These are phyloP conservation scores for Aristolochia fimbriata DNA, from an alignment of 164 flowering plant genomes.

Conservation along the genomic window DNA sequence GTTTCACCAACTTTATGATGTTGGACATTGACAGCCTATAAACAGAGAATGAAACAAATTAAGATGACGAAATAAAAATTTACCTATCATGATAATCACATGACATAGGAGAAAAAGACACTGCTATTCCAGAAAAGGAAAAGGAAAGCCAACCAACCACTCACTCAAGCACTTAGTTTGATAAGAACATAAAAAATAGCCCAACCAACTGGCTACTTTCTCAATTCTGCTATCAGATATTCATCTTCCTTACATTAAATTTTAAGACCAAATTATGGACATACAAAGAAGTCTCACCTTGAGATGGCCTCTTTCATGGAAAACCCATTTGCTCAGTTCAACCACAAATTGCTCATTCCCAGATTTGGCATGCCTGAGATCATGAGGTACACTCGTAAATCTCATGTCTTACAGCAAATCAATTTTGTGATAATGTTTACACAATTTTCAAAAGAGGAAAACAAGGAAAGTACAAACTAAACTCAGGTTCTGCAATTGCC, in stretches of 20 bases:
- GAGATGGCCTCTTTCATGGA: constrained; percentile 97
- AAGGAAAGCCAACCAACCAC: too few species aligned
- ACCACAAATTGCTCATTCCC: constrained; percentile 90
- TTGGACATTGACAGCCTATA: constrained; percentile 67
- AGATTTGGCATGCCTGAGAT: constrained; percentile 67
- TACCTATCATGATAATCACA: too few species aligned
- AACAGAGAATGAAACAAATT: not conserved
- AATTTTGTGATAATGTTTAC: too few species aligned
- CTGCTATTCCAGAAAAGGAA: too few species aligned
- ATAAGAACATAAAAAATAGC: too few species aligned
- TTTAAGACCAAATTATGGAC: not conserved
- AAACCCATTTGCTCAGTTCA: constrained; percentile 97
- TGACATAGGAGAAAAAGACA: not conserved
- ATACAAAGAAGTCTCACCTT: constrained; percentile 44
- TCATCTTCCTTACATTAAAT: not conserved
- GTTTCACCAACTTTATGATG: constrained; percentile 83
- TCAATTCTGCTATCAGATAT: not conserved
- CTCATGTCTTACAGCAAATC: too few species aligned
- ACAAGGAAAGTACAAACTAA: too few species aligned
- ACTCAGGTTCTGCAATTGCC: too few species aligned
- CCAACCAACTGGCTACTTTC: too few species aligned
- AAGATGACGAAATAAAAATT: not conserved
- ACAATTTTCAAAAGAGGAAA: too few species aligned
- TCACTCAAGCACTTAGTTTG: too few species aligned
- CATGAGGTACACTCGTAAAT: constrained; percentile 4